Evolutionary conservation across 371 early-diverging fungal genomes (phyloP), one percentile per base, ranked within the genome.

Genomic region (Circinella umbellata): DNA sequence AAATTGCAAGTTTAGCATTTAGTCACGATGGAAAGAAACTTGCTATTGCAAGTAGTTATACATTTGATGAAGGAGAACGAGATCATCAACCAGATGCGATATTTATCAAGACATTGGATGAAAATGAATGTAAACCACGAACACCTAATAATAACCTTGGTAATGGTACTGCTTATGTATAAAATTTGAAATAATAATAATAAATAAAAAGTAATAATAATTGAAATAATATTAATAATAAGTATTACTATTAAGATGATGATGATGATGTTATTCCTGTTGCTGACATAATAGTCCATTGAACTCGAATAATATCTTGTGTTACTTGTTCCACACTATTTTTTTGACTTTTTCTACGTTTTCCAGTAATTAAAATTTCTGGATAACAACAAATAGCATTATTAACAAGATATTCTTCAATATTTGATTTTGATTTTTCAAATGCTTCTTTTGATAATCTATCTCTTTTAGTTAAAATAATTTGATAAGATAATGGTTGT

Each of bases 31-130:
- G 98, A 9, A 79, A 68, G 48, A 75, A 77, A n/a, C 73, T 98
- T 69, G 98, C 98, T 11, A 80, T 98, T 60, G 97, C 97, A 0
- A 89, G 93, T 35, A 93, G 94, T 35, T 98, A 98, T 80, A 93
- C 95, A 3, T 98, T 87, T 79, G 98, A 98, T 63, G 96, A 97
- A 73, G 97, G 96, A 35, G 95, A 96, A 73, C 92, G 93, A 73
- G 94, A 93, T 68, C 95, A 94, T 81, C 87, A 93, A 6, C 89
- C 89, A 1, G 97, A 96, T 73, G 77, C 90, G 47, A 86, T 97
- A 61, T 95, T 86, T 78, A 89, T 97, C 69, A 86, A 89, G 61
- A 71, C 85, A 34, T 77, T 97, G 60, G 69, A 80, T 6, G 96
- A 93, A 59, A 78, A 71, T 54, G 97, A 96, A 47, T 86, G 86